Percentiles rank a stretch among this genome's conserved stretches.
Evolutionary conservation across 108 stramenopile genomes (phyloP).

Genomic region (Conticribra weissflogii): DNA sequence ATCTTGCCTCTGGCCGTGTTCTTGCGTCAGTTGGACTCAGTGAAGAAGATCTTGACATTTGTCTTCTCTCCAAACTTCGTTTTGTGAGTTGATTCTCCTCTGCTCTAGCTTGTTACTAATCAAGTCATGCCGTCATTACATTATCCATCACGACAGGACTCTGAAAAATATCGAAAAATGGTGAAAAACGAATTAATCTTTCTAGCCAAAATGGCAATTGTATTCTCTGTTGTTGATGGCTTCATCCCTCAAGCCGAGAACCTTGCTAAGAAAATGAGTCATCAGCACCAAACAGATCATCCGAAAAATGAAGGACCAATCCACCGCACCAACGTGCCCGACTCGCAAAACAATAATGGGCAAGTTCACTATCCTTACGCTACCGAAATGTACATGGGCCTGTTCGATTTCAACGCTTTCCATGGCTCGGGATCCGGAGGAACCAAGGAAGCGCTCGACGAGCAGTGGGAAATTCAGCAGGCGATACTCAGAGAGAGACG

Average conservation of each 20-base stretch:
- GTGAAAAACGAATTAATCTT: slow-evolving; percentile 24
- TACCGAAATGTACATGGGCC: slow-evolving; percentile 13
- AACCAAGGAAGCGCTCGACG: slow-evolving; percentile 13
- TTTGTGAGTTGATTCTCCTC: no score
- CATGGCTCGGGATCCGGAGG: slow-evolving; percentile 18
- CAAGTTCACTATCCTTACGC: slow-evolving; percentile 4
- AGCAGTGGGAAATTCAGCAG: slow-evolving; percentile 19
- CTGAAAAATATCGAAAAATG: background rate
- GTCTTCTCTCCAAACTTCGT: no score
- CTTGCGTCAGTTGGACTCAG: no score
- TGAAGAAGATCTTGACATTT: no score
- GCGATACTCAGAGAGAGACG: slow-evolving; percentile 4
- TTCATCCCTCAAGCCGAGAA: slow-evolving; percentile 30
- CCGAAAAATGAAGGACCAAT: background rate
- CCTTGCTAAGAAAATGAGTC: slow-evolving; percentile 19
- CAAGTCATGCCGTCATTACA: no score
- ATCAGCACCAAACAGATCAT: background rate
- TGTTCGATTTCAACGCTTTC: slow-evolving; percentile 9
- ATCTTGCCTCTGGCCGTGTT: no score
- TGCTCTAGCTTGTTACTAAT: no score
- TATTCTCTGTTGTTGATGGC: slow-evolving; percentile 29
- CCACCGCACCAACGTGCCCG: background rate
- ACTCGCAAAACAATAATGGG: background rate
- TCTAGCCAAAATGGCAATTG: slow-evolving; percentile 18
- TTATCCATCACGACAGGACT: no score